These are phyloP conservation scores for Lachancea lanzarotensis DNA, from an alignment of 805 yeast genomes.

Conservation along the genomic window DNA sequence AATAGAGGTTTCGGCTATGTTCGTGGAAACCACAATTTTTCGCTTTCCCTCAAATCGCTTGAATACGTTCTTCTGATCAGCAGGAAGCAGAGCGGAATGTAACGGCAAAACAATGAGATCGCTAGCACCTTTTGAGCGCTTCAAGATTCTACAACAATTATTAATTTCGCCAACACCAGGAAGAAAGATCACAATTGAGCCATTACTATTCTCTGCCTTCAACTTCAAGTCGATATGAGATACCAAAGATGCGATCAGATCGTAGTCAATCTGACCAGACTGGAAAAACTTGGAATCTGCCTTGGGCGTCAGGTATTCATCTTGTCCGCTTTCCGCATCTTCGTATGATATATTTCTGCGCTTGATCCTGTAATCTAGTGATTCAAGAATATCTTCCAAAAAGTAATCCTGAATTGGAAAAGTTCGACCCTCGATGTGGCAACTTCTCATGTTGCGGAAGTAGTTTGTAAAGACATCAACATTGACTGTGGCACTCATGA, in stretches of 20 bases:
- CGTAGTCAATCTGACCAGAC: slow-evolving; percentile 66
- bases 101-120: slow-evolving; percentile 50
- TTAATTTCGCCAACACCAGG: slow-evolving; percentile 90
- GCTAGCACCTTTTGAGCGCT: slow-evolving; percentile 5
- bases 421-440: slow-evolving; percentile 88
- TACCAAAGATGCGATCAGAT: slow-evolving; percentile 56
- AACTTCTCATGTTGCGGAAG: slow-evolving; percentile 54
- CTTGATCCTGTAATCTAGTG: slow-evolving; percentile 50
- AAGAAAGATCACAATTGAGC: slow-evolving; percentile 77
- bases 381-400: slow-evolving; percentile 57
- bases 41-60: slow-evolving; percentile 84
- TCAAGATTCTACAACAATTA: slow-evolving; percentile 38
- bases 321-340: slow-evolving; percentile 17
- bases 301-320: slow-evolving; percentile 41
- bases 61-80: slow-evolving; percentile 90
- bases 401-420: slow-evolving; percentile 80
- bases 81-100: slow-evolving; percentile 88
- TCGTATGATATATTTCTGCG: slow-evolving; percentile 16
- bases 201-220: slow-evolving; percentile 37
- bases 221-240: slow-evolving; percentile 46
- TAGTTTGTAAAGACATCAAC: slow-evolving; percentile 58
- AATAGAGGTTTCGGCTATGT: slow-evolving; percentile 95
- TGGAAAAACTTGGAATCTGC: slow-evolving; percentile 62
- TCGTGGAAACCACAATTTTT: slow-evolving; percentile 90
- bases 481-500: slow-evolving; percentile 97